These are phyloP conservation scores for Trametes cinnabarina DNA, from an alignment of 768 basidiomycete species.

Conservation along the genomic window DNA sequence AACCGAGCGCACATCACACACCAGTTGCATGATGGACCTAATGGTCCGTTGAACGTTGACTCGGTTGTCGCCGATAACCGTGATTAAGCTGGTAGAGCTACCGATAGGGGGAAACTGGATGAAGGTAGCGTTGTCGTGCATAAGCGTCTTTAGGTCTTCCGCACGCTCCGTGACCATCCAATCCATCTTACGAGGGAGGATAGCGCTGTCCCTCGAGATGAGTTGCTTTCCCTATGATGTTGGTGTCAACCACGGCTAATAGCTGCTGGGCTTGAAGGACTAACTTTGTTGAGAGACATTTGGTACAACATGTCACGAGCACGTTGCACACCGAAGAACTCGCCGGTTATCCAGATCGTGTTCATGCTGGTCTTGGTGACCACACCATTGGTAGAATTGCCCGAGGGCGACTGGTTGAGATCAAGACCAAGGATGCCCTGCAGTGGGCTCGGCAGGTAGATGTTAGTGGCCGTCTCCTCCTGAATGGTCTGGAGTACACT, in stretches of 20 bases:
- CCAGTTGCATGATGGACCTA: slow-evolving; percentile 90
- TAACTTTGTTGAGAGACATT: slow-evolving; percentile 80
- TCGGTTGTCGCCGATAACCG: slow-evolving; percentile 89
- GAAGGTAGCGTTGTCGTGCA: slow-evolving; percentile 96
- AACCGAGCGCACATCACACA: slow-evolving; percentile 38
- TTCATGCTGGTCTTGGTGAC: slow-evolving; percentile 59
- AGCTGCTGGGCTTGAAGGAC: not conserved
- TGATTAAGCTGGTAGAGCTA: slow-evolving; percentile 88
- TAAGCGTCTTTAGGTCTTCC: slow-evolving; percentile 87
- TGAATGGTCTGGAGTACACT: slow-evolving; percentile 86
- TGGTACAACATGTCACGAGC: slow-evolving; percentile 95
- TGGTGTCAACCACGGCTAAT: not conserved
- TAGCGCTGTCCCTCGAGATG: slow-evolving; percentile 89
- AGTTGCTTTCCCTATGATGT: slow-evolving; percentile 80
- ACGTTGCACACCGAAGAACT: slow-evolving; percentile 93
- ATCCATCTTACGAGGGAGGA: slow-evolving; percentile 94
- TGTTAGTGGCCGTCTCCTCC: slow-evolving; percentile 96
- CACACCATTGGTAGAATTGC: slow-evolving; percentile 37
- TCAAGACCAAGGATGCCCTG: slow-evolving; percentile 82
- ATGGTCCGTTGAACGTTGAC: slow-evolving; percentile 95
- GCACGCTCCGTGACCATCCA: slow-evolving; percentile 98
- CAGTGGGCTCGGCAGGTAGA: slow-evolving; percentile 89
- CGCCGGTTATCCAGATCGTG: slow-evolving; percentile 94
- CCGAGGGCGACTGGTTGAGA: slow-evolving; percentile 36
- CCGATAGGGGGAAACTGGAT: slow-evolving; percentile 93